phyloP scores from a whole-genome alignment of 2,329 filamentous ascomycete species.

The Malbranchea cinnamomea region DNA sequence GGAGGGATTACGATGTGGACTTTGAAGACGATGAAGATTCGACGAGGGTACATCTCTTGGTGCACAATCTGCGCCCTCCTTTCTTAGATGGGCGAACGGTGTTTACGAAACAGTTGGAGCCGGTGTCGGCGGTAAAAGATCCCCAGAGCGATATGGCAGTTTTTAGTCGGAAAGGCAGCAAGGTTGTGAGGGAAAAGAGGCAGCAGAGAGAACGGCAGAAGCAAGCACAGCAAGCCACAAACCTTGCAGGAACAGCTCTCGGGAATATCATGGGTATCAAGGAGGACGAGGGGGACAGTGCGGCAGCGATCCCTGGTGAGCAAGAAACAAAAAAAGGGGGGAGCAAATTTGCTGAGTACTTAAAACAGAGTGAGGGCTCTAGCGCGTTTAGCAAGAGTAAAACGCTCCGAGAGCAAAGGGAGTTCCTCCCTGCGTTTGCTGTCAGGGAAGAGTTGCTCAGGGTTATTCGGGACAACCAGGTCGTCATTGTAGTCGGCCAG shows the following conservation, averaged over 20 bases:
- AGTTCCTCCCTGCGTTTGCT: slow-evolving; percentile 89
- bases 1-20: slow-evolving; percentile 64
- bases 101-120: slow-evolving; percentile 94
- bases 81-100: slow-evolving; percentile 90
- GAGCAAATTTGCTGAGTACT: slow-evolving; percentile 75
- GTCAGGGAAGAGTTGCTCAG: slow-evolving; percentile 84
- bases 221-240: slow-evolving; percentile 90
- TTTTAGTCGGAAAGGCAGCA: slow-evolving; percentile 88
- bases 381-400: slow-evolving; percentile 92
- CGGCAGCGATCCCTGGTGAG: slow-evolving; percentile 59
- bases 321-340: slow-evolving; percentile 47
- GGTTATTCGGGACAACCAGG: slow-evolving; percentile 92
- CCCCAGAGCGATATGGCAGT: slow-evolving; percentile 98
- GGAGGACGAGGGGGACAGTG: slow-evolving; percentile 77
- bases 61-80: slow-evolving; percentile 85
- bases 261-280: slow-evolving; percentile 94
- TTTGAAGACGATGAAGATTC: slow-evolving; percentile 76
- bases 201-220: slow-evolving; percentile 88
- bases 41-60: slow-evolving; percentile 74
- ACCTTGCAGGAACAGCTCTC: slow-evolving; percentile 75
- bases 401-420: slow-evolving; percentile 73
- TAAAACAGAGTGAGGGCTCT: slow-evolving; percentile 74
- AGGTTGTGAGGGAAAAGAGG: slow-evolving; percentile 76
- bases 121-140: slow-evolving; percentile 81
- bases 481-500: slow-evolving; percentile 91